Evolutionary conservation across 345 rosid genomes (phyloP), one percentile per base, ranked within the genome.

Genomic region (Physaria fendleri): DNA sequence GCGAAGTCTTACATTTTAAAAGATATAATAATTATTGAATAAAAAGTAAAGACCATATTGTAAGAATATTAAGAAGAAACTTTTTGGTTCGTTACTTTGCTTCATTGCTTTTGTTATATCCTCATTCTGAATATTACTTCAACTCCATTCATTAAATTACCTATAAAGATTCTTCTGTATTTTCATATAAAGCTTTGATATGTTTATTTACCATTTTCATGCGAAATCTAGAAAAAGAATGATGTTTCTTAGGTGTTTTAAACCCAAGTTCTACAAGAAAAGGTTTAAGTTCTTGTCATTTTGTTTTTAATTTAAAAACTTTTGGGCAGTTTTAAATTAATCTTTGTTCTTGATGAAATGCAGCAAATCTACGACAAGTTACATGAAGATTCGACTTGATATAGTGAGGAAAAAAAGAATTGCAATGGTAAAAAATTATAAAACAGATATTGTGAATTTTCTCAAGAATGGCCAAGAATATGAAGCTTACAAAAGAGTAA

Each of bases 401-500:
- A 22, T 67, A 12, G 74, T 79, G 27, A 81, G 69, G 80, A 89
- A 58, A 78, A 93, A 76, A 80, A 83, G 79, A 66, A 50, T 48
- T 40, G 77, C 84, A n/a, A 73, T 79, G 54, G 65, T 68, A 24
- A 85, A 75, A 47, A 82, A 59, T 57, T 41, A 80, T 76, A 86
- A 74, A 78, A 83, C 64, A 34, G 99, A 89, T 72, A 61, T 89
- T 28, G 85, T 79, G 5, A 84, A 89, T 15, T 96, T 93, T 58
- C 85, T 93, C 56, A 72, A 44, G 55, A 77, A 48, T 20, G 82
- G 80, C 18, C 74, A 59, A 59, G 87, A 85, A 60, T 59, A 51
- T 48, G 72, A 78, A 69, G 97, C 99, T 20, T 86, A 80, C 66
- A 80, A 78, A 73, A 85, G 93, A 82, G 99, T 93, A 63, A 45